Percentiles rank a stretch among this genome's conserved stretches.
phyloP scores from a whole-genome alignment of 129 eudicot genomes.

The Chrysanthemum seticuspe region DNA sequence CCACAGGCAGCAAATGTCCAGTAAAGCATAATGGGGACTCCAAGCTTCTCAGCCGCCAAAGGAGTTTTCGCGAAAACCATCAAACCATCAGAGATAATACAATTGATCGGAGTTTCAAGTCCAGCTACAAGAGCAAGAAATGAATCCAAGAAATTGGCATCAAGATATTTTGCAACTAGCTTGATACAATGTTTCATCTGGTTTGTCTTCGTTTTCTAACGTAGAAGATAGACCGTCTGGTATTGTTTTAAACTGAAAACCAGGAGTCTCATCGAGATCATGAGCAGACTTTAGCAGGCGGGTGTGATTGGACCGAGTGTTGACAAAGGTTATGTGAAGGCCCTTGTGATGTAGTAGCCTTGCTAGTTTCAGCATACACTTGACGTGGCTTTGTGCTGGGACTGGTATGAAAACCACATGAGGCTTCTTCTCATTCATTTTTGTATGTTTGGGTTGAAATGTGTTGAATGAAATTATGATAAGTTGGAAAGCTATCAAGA shows the following conservation, averaged over 20 bases:
- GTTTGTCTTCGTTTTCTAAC: background rate
- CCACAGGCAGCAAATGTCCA: background rate
- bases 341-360: slow-evolving; percentile 12
- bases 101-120: background rate
- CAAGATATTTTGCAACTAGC: background rate
- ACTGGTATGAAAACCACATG: no score
- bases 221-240: slow-evolving; percentile 1
- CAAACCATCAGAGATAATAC: slow-evolving; percentile 1
- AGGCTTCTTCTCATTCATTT: no score
- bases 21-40: background rate
- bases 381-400: no score
- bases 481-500: no score
- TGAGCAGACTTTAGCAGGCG: background rate
- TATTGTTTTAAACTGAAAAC: slow-evolving; percentile 2
- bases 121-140: slow-evolving; percentile 3
- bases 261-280: background rate
- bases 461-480: no score
- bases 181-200: background rate
- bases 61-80: background rate
- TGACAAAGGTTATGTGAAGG: slow-evolving; percentile 8
- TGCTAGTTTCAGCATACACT: slow-evolving; percentile 15
- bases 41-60: slow-evolving; percentile 2
- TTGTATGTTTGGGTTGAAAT: no score
- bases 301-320: background rate
- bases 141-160: background rate